Base-by-base conservation (phyloP, 345 rosid species). In the Iberis pinnata region DNA sequence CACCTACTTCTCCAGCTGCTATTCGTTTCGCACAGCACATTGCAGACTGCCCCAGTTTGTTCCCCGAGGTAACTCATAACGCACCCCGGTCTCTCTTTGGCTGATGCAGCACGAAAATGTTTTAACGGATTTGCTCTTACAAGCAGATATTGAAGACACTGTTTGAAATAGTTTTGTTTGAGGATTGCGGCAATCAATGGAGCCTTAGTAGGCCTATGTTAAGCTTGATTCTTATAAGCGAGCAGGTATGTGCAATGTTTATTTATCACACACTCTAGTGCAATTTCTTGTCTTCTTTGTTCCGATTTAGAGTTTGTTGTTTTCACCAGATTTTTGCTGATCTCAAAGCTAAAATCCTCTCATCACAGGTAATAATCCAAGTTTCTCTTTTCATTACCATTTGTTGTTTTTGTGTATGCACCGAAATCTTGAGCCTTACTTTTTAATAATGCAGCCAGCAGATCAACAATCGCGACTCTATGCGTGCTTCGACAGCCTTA, bases 161-260 rank as follows among this genome's bases (percentile, higher is more conserved):
- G 44, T 87, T 90, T 56, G 98, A 90, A 76, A 84, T 90, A 46
- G 95, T 90, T 54, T 69, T 90, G 43, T 90, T 87, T 45, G 98
- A 90, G 75, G 98, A 90, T 49, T 87, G 96, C 71, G 84, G 92
- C 61, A 90, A 84, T 58, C 96, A 87, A 43, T 90, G 98, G 98
- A 90, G 98, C 75, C 95, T 90, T 50, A 90, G 98, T 79, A 82
- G 98, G 57, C 98, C 98, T 18, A 87, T 90, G 92, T 72, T 90
- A 68, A 84, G 96, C 75, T 75, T 90, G 73, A 81, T 85, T 72
- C 89, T 92, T 59, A 77, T 92, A 32, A 85, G 76, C 64, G 95
- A 88, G 61, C 95, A 92, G 88, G 98, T 84, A 67, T 47, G 38
- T 53, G 16, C 31, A 26, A 32, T 33, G 8, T 32, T 33, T 46